phyloP scores from a whole-genome alignment of 2,329 filamentous ascomycete genomes.

The Juglanconis oblonga region DNA sequence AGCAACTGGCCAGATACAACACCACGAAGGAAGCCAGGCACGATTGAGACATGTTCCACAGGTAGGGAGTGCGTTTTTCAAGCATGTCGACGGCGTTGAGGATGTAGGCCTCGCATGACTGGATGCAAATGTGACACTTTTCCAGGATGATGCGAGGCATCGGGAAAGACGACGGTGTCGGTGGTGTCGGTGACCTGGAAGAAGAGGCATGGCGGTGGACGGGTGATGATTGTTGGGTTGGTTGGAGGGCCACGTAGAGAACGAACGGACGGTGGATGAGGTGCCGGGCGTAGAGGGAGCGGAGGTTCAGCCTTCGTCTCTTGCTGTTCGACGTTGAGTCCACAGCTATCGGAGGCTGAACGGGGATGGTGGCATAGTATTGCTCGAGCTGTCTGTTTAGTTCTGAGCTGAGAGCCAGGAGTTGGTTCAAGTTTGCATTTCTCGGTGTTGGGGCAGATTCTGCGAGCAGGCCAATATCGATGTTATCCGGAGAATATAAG shows the following conservation, averaged over 20 bases:
- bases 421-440: conserved; percentile 26
- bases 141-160: conserved; percentile 30
- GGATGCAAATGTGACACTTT: conserved; percentile 32
- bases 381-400: conserved; percentile 37
- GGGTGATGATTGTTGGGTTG: conserved; percentile 15
- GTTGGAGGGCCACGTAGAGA: conserved; percentile 26
- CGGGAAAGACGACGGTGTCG: neutral
- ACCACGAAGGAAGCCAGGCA: conserved; percentile 33
- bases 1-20: conserved; percentile 30
- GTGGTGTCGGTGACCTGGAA: conserved; percentile 8
- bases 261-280: conserved; percentile 66
- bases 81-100: conserved; percentile 33
- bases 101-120: conserved; percentile 34
- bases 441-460: conserved; percentile 21
- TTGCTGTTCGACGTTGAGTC: conserved; percentile 59
- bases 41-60: conserved; percentile 35
- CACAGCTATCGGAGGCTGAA: conserved; percentile 51
- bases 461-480: conserved; percentile 21
- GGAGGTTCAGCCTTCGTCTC: conserved; percentile 65
- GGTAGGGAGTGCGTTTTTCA: conserved; percentile 34
- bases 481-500: conserved; percentile 33
- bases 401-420: conserved; percentile 32
- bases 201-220: neutral
- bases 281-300: conserved; percentile 70
- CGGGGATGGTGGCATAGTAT: conserved; percentile 36